These are phyloP conservation scores for Thraustotheca clavata DNA, from an alignment of 352 stramenopile species.

Conservation along the genomic window DNA sequence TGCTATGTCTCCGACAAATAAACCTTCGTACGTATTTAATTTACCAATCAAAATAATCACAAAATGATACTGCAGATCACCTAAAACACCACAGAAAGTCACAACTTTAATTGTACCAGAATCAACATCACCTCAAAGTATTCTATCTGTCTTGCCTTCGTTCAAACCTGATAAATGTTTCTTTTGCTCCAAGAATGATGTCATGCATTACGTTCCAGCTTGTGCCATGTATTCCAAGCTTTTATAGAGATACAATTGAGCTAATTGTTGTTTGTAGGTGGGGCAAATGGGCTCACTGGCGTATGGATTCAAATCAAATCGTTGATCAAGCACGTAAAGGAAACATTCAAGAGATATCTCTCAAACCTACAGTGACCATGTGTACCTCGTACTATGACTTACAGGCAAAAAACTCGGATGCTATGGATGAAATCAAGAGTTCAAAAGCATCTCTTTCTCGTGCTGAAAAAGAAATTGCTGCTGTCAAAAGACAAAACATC, in stretches of 20 bases:
- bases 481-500: constrained; percentile 23
- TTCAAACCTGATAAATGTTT: constrained; percentile 79
- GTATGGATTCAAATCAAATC: constrained; percentile 36
- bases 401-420: constrained; percentile 46
- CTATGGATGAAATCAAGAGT: constrained; percentile 35
- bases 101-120: no score
- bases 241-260: background rate
- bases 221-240: constrained; percentile 39
- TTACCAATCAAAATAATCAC: background rate
- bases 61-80: no score
- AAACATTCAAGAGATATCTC: background rate
- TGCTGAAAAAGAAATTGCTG: constrained; percentile 27
- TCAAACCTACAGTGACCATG: constrained; percentile 49
- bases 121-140: no score
- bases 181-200: constrained; percentile 77
- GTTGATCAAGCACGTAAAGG: constrained; percentile 1
- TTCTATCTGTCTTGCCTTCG: constrained; percentile 68
- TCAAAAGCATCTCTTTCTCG: constrained; percentile 30
- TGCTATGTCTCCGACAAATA: constrained; percentile 18
- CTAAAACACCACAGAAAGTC: background rate
- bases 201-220: constrained; percentile 66
- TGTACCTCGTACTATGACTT: constrained; percentile 82
- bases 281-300: constrained; percentile 80
- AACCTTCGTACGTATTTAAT: background rate
- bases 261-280: constrained; percentile 24